Evolutionary conservation across 768 basidiomycete genomes (phyloP).

Genomic region (Daedalea quercina): DNA sequence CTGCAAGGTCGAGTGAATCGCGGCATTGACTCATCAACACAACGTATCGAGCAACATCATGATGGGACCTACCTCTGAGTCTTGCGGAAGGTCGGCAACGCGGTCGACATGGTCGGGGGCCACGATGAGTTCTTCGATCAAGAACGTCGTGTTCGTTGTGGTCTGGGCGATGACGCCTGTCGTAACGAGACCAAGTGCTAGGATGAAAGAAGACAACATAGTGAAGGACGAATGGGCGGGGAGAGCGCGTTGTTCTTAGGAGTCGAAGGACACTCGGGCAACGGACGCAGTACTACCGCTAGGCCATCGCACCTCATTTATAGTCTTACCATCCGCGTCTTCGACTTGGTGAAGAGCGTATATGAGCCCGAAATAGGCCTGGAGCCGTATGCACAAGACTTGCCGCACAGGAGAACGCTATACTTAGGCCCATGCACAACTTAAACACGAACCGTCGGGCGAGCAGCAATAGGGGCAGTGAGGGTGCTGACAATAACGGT

Average conservation of each 20-base stretch:
- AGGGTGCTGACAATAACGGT: too few relatives aligned
- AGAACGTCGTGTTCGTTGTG: slow-evolving; percentile 4
- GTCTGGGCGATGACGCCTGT: slow-evolving; percentile 10
- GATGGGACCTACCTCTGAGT: slow-evolving; percentile 4
- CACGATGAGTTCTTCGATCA: slow-evolving; percentile 13
- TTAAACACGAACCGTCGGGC: too few relatives aligned
- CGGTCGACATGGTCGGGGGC: slow-evolving; percentile 17
- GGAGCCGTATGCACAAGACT: too few relatives aligned
- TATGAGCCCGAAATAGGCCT: too few relatives aligned
- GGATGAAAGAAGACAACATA: slow-evolving; percentile 14
- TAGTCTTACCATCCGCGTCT: too few relatives aligned
- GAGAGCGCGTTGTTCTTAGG: background rate
- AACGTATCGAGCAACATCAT: too few relatives aligned
- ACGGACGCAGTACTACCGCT: too few relatives aligned
- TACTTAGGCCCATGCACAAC: too few relatives aligned
- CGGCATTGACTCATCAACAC: background rate
- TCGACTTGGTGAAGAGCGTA: too few relatives aligned
- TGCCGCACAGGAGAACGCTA: too few relatives aligned
- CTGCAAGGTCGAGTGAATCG: slow-evolving; percentile 7
- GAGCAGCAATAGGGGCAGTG: too few relatives aligned
- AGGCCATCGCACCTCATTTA: too few relatives aligned
- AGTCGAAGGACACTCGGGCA: background rate
- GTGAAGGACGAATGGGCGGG: background rate
- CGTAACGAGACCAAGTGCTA: slow-evolving; percentile 10
- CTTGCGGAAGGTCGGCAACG: slow-evolving; percentile 16